Base-by-base conservation (phyloP, 2,329 filamentous ascomycete species). In the Fusarium beomiforme region DNA sequence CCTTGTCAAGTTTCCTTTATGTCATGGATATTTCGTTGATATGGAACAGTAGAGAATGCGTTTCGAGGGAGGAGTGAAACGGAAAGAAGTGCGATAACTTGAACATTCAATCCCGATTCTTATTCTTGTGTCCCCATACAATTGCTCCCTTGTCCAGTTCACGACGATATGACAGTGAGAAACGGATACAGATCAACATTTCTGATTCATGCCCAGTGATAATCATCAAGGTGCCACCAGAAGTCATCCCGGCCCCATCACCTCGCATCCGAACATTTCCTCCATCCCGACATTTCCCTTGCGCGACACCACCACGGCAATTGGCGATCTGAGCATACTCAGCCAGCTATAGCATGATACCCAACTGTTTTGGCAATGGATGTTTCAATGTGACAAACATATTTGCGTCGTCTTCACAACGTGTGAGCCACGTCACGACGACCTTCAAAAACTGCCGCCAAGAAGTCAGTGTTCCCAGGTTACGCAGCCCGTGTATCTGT, bases 381-480 rank as follows among this genome's bases (percentile, higher is more conserved):
- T 0, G 16, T 16, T 51, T 50, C 8, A 37, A 51, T 21, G 21
- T 51, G 21, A 37, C 47, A 37, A 37, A n/a, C 17, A 24, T n/a
- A 3, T 51, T 17, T n/a, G 47, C 17, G 31, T 51, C 31, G 54
- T 42, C 41, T 16, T 29, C n/a, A 39, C 3, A 16, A 29, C 31
- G 23, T n/a, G 50, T 23, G 41, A 67, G 37, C 64, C 37, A 62
- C 63, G 61, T 42, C 47, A 67, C 31, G 8, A 67, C 23, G 29
- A 43, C n/a, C 41, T 53, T 49, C 14, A 29, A 13, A 21, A 34
- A 17, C 26, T 29, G 13, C n/a, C 21, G 63, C 64, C 64, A 62
- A 67, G 63, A 23, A 16, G 6, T 19, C 4, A 36, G 42, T 51
- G 36, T 41, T 33, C 26, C 17, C 29, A 31, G n/a, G n/a, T 67